These are phyloP conservation scores for Diaporthe caulivora DNA, from an alignment of 2,329 filamentous ascomycete species.

Conservation along the genomic window DNA sequence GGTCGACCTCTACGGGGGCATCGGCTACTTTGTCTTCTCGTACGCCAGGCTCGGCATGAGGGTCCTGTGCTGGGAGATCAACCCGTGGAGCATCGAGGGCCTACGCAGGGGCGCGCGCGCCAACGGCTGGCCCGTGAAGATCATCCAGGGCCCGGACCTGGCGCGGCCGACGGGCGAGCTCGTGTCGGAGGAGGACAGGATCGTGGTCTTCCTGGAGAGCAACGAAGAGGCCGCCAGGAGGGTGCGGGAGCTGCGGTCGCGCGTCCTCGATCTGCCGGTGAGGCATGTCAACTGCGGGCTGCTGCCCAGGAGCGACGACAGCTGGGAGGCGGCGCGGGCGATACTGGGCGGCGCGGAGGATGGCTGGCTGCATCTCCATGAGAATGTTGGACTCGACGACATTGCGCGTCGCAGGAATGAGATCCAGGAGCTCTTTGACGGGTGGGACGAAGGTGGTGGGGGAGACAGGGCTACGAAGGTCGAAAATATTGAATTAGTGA, in stretches of 20 bases:
- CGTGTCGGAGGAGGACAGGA: conserved; percentile 61
- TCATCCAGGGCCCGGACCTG: conserved; percentile 61
- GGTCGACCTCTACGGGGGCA: conserved; percentile 90
- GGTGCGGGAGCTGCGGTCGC: conserved; percentile 53
- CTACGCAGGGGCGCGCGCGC: conserved; percentile 78
- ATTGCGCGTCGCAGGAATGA: conserved; percentile 60
- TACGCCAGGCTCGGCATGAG: conserved; percentile 79
- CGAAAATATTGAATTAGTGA: conserved; percentile 73
- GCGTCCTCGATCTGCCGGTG: conserved; percentile 54
- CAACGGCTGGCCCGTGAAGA: conserved; percentile 74
- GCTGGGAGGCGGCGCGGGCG: conserved; percentile 65
- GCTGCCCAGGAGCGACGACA: conserved; percentile 67
- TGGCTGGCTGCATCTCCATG: conserved; percentile 74
- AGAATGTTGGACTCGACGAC: conserved; percentile 71
- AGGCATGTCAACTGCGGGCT: conserved; percentile 75
- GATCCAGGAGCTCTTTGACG: conserved; percentile 61
- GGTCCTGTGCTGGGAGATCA: conserved; percentile 91
- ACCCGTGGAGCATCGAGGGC: conserved; percentile 88
- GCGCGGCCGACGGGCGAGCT: conserved; percentile 53
- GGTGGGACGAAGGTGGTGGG: conserved; percentile 46
- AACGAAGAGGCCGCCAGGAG: conserved; percentile 67
- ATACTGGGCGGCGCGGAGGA: conserved; percentile 52
- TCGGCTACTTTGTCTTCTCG: conserved; percentile 93
- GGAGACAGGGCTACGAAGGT: conserved; percentile 50
- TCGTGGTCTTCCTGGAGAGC: conserved; percentile 78